phyloP scores from a whole-genome alignment of 192 early-diverging fungal species.

The Podila verticillata region DNA sequence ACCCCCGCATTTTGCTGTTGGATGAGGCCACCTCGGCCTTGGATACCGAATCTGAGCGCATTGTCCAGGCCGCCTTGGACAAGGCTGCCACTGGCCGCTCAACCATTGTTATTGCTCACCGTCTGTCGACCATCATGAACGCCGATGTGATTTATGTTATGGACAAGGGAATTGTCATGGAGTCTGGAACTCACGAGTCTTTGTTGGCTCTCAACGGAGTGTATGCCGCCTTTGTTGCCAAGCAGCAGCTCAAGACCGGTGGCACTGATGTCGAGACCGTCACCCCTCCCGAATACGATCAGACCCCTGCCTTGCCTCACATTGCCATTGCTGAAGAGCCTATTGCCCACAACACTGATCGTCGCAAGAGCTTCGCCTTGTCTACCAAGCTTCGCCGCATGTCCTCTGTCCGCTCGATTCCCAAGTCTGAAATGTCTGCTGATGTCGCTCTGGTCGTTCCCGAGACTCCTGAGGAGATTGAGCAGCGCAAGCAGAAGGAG shows the following conservation, averaged over 20 bases:
- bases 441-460: conserved; percentile 18
- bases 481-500: conserved; percentile 48
- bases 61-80: conserved; percentile 86
- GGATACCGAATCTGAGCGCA: conserved; percentile 79
- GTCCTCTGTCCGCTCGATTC: conserved; percentile 34
- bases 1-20: conserved; percentile 86
- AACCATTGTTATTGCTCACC: conserved; percentile 87
- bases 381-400: conserved; percentile 55
- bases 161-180: conserved; percentile 67
- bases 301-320: neutral
- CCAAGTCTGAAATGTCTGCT: conserved; percentile 39
- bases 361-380: conserved; percentile 71
- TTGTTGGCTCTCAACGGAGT: conserved; percentile 65
- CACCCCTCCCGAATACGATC: neutral
- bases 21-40: conserved; percentile 94
- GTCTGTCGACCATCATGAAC: conserved; percentile 85
- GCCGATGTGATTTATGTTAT: conserved; percentile 86
- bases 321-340: conserved; percentile 42
- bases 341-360: conserved; percentile 47
- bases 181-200: conserved; percentile 76
- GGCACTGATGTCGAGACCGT: conserved; percentile 28
- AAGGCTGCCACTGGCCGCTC: conserved; percentile 75
- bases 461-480: conserved; percentile 48
- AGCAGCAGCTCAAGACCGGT: conserved; percentile 63
- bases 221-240: conserved; percentile 66